Base-by-base conservation (phyloP, 345 rosid species). In the Melaleuca alternifolia region DNA sequence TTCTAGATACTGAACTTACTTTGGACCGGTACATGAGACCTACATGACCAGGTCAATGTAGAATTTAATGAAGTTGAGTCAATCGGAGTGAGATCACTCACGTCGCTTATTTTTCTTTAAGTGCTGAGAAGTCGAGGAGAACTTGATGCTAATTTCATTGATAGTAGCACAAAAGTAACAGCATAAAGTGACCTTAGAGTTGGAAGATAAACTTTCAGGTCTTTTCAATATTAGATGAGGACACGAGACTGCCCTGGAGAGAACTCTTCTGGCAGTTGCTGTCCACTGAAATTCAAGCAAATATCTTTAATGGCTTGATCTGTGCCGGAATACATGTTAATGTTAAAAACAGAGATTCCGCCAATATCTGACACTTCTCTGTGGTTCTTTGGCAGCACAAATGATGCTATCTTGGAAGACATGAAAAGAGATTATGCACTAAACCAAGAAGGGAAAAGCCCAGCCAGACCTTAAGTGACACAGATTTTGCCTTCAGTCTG, bases 371-470 rank as follows among this genome's bases (percentile, higher is more conserved):
- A 30, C 26, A 3, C 59, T 81, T 51, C 54, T 48, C 84, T 85
- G 16, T 71, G 21, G 23, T 53, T 59, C 86, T 89, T 84, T 83
- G 88, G 89, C 95, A 97, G 99, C 92, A 96, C 99, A 37, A 96
- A 95, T 88, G 99, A 95, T 84, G 88, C 88, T 10, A 94, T 97
- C 83, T 89, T 97, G 93, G 99, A 96, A 89, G 94, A 96, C 85
- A 95, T 97, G 99, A 97, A 97, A 92, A 94, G 57, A 90, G 95
- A 91, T 76, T 97, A 97, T 90, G 90, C 87, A 93, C 92, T 92
- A 81, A 94, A 94, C 87, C 92, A 96, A 92, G 95, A 92, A 88
- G 89, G 89, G 26, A 92, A 93, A 89, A 77, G 88, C 59, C 85
- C 94, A 33, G 84, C 86, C 50, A 89, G 83, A 86, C 56, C 86